Percentiles rank a stretch among this genome's conserved stretches.
Evolutionary conservation across 345 rosid species (phyloP).

Genomic region (Gossypium arboreum): DNA sequence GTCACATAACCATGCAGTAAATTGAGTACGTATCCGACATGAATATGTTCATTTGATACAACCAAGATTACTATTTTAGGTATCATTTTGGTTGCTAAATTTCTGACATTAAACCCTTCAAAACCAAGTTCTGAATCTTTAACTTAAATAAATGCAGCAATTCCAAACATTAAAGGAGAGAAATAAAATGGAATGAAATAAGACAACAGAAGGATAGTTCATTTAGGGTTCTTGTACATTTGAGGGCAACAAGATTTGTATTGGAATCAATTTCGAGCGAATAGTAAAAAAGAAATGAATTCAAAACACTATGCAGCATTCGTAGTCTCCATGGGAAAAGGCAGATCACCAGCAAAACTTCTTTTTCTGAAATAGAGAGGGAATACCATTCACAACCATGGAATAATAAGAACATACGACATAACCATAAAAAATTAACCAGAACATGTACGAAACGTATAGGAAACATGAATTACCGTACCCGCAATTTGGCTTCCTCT

Average conservation of each 20-base stretch:
- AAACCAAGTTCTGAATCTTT: not conserved
- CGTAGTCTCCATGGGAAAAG: constrained; percentile 14
- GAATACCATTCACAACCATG: constrained; percentile 4
- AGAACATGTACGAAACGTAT: not conserved
- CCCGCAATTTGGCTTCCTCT: constrained; percentile 69
- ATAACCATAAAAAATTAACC: not conserved
- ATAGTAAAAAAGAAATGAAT: constrained; percentile 7
- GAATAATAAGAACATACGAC: not conserved
- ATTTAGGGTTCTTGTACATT: not conserved
- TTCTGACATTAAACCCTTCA: not conserved
- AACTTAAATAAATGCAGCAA: not conserved
- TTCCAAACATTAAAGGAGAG: constrained; percentile 2
- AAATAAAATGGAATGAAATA: not conserved
- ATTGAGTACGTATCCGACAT: no score
- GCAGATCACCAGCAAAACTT: constrained; percentile 52
- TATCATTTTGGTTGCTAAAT: not conserved
- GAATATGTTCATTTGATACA: no score
- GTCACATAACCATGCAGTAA: no score
- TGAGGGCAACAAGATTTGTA: not conserved
- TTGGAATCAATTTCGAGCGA: not conserved
- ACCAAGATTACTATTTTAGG: not conserved
- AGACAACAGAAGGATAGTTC: constrained; percentile 9
- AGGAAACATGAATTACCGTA: constrained; percentile 19
- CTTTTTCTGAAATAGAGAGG: constrained; percentile 45
- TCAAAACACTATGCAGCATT: not conserved